phyloP scores from a whole-genome alignment of 2,329 filamentous ascomycete genomes.

The Alternaria longipes region DNA sequence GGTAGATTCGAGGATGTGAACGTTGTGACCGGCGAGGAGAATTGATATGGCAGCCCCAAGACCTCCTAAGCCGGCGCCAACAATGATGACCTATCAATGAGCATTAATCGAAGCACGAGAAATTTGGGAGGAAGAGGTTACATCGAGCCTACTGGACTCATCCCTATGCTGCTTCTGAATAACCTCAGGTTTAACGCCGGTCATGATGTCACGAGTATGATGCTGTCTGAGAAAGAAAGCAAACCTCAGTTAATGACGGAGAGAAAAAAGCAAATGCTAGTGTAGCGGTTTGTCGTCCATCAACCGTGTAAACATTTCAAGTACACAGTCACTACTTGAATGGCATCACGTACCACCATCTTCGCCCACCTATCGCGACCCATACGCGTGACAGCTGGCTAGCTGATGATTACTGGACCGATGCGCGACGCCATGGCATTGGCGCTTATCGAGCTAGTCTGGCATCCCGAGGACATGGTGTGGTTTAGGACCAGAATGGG shows the following conservation, averaged over 20 bases:
- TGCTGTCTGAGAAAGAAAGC: neutral
- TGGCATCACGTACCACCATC: slow-evolving; percentile 27
- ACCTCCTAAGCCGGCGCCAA: slow-evolving; percentile 66
- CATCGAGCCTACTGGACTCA: slow-evolving; percentile 37
- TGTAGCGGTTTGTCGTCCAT: neutral
- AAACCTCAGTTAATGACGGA: neutral
- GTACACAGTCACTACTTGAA: slow-evolving; percentile 15
- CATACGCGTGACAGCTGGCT: slow-evolving; percentile 18
- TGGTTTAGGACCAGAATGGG: slow-evolving; percentile 15
- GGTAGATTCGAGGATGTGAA: slow-evolving; percentile 61
- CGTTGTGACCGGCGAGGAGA: slow-evolving; percentile 57
- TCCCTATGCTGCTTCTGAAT: slow-evolving; percentile 40
- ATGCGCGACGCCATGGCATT: slow-evolving; percentile 8
- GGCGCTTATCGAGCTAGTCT: slow-evolving; percentile 24
- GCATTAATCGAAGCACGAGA: neutral
- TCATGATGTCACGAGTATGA: slow-evolving; percentile 34
- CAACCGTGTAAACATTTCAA: slow-evolving; percentile 10
- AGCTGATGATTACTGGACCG: slow-evolving; percentile 15
- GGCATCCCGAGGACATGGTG: neutral
- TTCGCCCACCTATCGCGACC: slow-evolving; percentile 32
- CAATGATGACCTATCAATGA: slow-evolving; percentile 54
- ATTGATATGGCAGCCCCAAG: slow-evolving; percentile 61
- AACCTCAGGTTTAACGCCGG: slow-evolving; percentile 34
- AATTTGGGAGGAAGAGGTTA: slow-evolving; percentile 11
- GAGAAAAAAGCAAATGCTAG: neutral